Conservation (phyloP, 2,329 filamentous ascomycete genomes). For the Dissoconium aciculare region DNA sequence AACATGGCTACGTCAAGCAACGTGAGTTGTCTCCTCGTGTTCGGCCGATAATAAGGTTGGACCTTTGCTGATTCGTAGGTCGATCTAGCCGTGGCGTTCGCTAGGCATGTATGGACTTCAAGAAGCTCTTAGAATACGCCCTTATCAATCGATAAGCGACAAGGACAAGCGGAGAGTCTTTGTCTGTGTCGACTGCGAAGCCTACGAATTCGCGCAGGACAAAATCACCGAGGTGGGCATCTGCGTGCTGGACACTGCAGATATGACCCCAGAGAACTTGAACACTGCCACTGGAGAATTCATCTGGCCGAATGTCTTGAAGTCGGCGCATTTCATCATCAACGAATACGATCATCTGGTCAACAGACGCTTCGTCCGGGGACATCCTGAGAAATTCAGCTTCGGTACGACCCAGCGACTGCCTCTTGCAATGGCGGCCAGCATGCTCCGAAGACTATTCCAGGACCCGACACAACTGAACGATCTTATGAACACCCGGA, state of each 20-base stretch:
- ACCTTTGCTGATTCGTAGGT: too few relatives aligned
- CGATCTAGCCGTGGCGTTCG: too few relatives aligned
- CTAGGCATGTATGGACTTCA: too few relatives aligned
- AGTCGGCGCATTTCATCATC: constrained; percentile 53
- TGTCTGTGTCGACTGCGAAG: constrained; percentile 69
- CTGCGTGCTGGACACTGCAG: constrained; percentile 58
- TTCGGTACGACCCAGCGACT: constrained; percentile 54
- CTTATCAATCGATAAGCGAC: too few relatives aligned
- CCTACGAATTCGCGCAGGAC: constrained; percentile 51
- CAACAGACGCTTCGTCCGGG: constrained; percentile 55
- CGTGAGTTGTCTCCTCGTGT: too few relatives aligned
- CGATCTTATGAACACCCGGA: too few relatives aligned
- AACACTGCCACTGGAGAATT: background rate
- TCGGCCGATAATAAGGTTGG: too few relatives aligned
- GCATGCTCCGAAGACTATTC: constrained; percentile 40
- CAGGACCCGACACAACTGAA: constrained; percentile 29
- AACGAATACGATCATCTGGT: constrained; percentile 49
- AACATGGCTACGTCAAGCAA: too few relatives aligned
- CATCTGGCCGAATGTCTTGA: background rate
- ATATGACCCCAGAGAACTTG: constrained; percentile 27
- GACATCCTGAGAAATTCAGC: constrained; percentile 58
- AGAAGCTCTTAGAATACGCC: too few relatives aligned
- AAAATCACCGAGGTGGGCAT: constrained; percentile 77
- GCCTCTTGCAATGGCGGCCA: constrained; percentile 29
- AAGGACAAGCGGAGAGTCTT: constrained; percentile 52